phyloP scores from a whole-genome alignment of 2,329 filamentous ascomycete genomes.

The Metarhizium robertsii region DNA sequence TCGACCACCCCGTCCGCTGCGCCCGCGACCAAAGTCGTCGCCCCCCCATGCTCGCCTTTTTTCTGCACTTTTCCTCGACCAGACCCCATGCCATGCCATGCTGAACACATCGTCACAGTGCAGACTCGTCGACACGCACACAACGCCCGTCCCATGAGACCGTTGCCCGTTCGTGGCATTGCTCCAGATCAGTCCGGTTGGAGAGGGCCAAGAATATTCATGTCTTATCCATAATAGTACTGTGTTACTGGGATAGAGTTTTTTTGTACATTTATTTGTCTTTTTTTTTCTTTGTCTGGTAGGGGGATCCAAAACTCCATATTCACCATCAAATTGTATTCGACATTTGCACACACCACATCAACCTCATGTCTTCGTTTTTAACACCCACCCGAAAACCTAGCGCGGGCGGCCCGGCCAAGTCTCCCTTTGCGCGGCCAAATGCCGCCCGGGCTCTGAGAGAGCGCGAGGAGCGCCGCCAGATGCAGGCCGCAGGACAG shows the following conservation, averaged over 20 bases:
- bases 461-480: slow-evolving; percentile 38
- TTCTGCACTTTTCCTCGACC: neutral
- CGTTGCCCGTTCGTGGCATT: neutral
- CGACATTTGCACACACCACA: neutral
- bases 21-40: neutral
- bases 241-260: neutral
- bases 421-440: slow-evolving; percentile 33
- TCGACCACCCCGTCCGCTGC: neutral
- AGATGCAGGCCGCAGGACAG: slow-evolving; percentile 18
- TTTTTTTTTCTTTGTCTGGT: neutral
- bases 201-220: neutral
- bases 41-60: neutral
- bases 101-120: neutral
- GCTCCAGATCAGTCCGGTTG: neutral
- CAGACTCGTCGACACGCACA: neutral
- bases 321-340: too few species aligned
- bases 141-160: neutral
- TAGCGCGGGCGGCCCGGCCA: slow-evolving; percentile 17
- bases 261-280: neutral
- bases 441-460: slow-evolving; percentile 42
- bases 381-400: slow-evolving; percentile 30
- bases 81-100: too few species aligned
- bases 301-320: too few species aligned
- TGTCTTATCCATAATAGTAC: neutral
- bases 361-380: slow-evolving; percentile 34